A percentile compares a stretch with the other conserved stretches of the same genome.
These are phyloP conservation scores for Aleurites moluccanus DNA, from an alignment of 441 rosid species.

Conservation along the genomic window DNA sequence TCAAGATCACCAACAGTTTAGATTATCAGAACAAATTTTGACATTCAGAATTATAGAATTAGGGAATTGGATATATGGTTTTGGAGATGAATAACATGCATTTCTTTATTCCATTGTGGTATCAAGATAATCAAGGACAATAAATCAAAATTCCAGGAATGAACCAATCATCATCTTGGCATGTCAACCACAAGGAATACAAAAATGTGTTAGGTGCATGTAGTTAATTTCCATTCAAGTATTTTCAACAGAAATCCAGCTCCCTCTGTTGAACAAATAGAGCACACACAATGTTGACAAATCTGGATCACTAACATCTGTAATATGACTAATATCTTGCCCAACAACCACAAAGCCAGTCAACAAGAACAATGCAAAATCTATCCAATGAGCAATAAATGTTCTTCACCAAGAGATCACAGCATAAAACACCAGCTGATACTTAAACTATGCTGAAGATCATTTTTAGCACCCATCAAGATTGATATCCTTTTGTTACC, in stretches of 20 bases:
- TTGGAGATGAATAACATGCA: not conserved
- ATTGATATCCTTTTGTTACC: not conserved
- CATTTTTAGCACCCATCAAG: not conserved
- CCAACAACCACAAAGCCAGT: not conserved
- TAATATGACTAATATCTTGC: not conserved
- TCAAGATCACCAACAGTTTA: not conserved
- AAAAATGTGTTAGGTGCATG: not conserved
- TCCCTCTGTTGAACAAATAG: not conserved
- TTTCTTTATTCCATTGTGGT: not conserved
- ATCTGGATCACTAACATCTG: not conserved
- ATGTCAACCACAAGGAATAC: not conserved
- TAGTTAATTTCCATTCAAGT: not conserved
- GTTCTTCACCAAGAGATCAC: too few relatives aligned
- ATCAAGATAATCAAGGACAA: not conserved
- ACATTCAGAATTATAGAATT: not conserved
- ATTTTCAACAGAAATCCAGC: not conserved
- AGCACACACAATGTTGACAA: not conserved
- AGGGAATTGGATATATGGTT: not conserved
- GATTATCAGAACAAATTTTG: not conserved
- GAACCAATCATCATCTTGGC: not conserved
- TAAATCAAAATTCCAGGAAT: not conserved
- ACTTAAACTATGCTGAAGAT: not conserved
- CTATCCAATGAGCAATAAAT: not conserved
- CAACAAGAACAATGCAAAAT: not conserved
- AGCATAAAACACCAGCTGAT: too few relatives aligned